Evolutionary conservation across 306 rosid genomes (phyloP).

Genomic region (Mucuna pruriens): DNA sequence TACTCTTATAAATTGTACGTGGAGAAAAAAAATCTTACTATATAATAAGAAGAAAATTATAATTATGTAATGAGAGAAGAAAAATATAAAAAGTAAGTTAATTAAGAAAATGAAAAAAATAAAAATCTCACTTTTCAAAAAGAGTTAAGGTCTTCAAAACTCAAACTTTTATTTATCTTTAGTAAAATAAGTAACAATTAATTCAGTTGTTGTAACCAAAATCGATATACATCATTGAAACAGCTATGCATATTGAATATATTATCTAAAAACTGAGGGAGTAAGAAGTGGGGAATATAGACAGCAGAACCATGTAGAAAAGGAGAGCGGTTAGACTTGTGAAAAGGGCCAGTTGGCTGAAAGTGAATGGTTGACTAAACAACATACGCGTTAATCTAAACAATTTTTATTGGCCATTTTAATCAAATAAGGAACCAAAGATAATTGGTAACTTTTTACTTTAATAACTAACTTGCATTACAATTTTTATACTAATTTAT

Average conservation of each 20-base stretch:
- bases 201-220: neutral
- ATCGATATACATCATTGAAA: too few relatives aligned
- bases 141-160: too few relatives aligned
- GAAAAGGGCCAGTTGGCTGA: slow-evolving; percentile 37
- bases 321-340: slow-evolving; percentile 30
- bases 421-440: neutral
- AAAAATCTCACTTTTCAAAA: too few relatives aligned
- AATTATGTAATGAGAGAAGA: too few relatives aligned
- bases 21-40: too few relatives aligned
- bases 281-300: neutral
- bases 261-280: neutral
- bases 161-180: too few relatives aligned
- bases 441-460: neutral
- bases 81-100: too few relatives aligned
- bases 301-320: slow-evolving; percentile 3
- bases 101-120: too few relatives aligned
- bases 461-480: neutral
- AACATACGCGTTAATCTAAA: slow-evolving; percentile 1
- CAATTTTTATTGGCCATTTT: neutral
- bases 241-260: neutral
- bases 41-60: too few relatives aligned
- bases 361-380: slow-evolving; percentile 41
- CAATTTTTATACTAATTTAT: neutral
- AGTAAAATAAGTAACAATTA: too few relatives aligned
- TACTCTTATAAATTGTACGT: too few relatives aligned